Conservation (phyloP, 768 basidiomycete genomes). For the Leccinum broughii region DNA sequence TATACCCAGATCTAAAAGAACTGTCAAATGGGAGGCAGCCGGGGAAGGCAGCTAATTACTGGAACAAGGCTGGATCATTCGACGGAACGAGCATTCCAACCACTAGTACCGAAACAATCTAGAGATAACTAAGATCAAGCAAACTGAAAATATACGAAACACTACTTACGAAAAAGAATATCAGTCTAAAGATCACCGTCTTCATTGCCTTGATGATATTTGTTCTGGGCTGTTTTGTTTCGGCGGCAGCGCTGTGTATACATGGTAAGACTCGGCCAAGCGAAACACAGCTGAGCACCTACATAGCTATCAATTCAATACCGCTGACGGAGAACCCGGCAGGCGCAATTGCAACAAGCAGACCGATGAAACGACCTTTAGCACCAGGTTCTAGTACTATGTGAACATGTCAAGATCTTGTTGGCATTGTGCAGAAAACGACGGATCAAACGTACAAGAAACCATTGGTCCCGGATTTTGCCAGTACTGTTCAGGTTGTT, state of each 20-base stretch:
- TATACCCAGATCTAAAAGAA: constrained; percentile 8
- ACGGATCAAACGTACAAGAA: constrained; percentile 10
- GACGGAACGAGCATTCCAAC: constrained; percentile 80
- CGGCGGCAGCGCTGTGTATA: constrained; percentile 61
- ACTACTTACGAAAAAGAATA: constrained; percentile 31
- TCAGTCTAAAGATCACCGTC: constrained; percentile 78
- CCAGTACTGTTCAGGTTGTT: constrained; percentile 21
- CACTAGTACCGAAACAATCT: constrained; percentile 40
- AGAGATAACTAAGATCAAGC: constrained; percentile 1
- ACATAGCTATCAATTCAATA: constrained; percentile 75
- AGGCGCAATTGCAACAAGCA: constrained; percentile 23
- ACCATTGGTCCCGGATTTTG: constrained; percentile 26
- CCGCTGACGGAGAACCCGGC: constrained; percentile 74
- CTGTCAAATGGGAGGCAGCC: background rate
- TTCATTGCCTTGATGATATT: constrained; percentile 77
- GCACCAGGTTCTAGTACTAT: constrained; percentile 24
- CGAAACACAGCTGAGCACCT: constrained; percentile 25
- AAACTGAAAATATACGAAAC: background rate
- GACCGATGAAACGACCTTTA: constrained; percentile 22
- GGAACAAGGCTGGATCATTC: constrained; percentile 54
- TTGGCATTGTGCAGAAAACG: background rate
- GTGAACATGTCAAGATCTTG: background rate
- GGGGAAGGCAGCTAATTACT: constrained; percentile 21
- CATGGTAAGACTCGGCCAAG: constrained; percentile 7
- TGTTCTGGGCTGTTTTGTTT: constrained; percentile 74